A percentile compares a stretch with the other conserved stretches of the same genome.
Evolutionary conservation across 139 green algal genomes (phyloP).

Genomic region (Eudorina sp.): DNA sequence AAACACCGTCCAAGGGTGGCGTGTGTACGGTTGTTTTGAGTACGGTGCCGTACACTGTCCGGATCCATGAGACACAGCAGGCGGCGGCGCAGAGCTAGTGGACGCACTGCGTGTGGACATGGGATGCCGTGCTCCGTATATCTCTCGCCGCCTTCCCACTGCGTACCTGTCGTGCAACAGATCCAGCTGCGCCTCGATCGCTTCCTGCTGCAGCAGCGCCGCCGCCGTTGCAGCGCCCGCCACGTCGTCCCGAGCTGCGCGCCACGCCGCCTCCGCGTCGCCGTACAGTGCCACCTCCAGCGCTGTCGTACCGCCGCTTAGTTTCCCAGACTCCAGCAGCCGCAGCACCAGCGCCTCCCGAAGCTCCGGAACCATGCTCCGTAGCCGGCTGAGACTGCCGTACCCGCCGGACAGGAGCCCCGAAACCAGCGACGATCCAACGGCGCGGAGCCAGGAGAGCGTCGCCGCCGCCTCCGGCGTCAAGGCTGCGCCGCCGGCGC

Average conservation of each 20-base stretch:
- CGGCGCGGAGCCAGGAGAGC: slow-evolving; percentile 1
- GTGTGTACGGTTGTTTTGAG: no score
- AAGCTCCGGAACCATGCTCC: slow-evolving; percentile 10
- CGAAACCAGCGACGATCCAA: neutral
- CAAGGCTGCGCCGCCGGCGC: neutral
- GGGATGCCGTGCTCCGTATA: no score
- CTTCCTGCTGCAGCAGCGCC: neutral
- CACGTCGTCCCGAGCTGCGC: neutral
- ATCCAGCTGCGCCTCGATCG: slow-evolving; percentile 20
- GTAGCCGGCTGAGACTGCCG: slow-evolving; percentile 1
- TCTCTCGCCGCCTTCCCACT: no score
- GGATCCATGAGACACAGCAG: no score
- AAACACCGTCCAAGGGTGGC: no score
- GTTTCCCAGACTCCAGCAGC: slow-evolving; percentile 16
- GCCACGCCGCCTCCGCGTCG: slow-evolving; percentile 13
- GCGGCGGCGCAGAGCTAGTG: no score
- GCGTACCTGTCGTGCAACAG: slow-evolving; percentile 19
- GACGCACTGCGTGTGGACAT: no score
- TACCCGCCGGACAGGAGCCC: slow-evolving; percentile 33
- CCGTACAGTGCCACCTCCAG: slow-evolving; percentile 26
- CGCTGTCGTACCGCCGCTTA: neutral
- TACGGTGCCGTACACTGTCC: no score
- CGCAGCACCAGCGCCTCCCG: slow-evolving; percentile 34
- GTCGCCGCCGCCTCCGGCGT: slow-evolving; percentile 5
- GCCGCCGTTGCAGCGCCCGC: neutral